A percentile compares a stretch with the other conserved stretches of the same genome.
phyloP scores from a whole-genome alignment of 257 asterid species.

The Nicotiana paniculata region DNA sequence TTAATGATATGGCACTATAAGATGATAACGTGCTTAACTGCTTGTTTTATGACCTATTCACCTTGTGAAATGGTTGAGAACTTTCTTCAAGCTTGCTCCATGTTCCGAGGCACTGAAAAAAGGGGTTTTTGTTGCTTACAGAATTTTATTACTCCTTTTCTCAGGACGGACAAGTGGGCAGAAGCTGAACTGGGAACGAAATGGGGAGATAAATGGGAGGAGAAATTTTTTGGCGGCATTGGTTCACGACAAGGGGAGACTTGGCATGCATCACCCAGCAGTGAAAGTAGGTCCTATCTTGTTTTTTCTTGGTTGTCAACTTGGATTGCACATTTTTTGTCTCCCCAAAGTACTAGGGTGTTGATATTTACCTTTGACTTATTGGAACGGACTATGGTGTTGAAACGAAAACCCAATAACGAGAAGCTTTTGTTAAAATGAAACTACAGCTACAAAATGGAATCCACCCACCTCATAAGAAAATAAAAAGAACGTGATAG shows the following conservation, averaged over 20 bases:
- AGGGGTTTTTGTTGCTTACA: background rate
- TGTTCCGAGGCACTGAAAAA: background rate
- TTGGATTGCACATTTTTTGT: background rate
- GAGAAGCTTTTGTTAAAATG: background rate
- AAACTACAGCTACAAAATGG: background rate
- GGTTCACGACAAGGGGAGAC: slow-evolving; percentile 99
- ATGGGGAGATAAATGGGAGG: slow-evolving; percentile 99
- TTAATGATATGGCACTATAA: background rate
- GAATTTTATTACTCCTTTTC: background rate
- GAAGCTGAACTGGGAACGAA: slow-evolving; percentile 93
- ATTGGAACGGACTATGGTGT: background rate
- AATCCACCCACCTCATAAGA: background rate
- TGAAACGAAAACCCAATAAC: background rate
- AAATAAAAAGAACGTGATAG: background rate
- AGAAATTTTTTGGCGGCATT: slow-evolving; percentile 77
- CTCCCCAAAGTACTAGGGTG: background rate
- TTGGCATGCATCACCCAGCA: slow-evolving; percentile 77
- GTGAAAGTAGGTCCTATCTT: slow-evolving; percentile 49
- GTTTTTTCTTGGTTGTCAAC: background rate
- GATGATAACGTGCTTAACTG: background rate
- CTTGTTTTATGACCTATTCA: background rate
- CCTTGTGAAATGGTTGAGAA: background rate
- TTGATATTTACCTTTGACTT: background rate
- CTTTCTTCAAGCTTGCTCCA: background rate
- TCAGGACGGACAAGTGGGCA: slow-evolving; percentile 99